Conservation (phyloP, 805 yeast species). For the Candida michaelii region DNA sequence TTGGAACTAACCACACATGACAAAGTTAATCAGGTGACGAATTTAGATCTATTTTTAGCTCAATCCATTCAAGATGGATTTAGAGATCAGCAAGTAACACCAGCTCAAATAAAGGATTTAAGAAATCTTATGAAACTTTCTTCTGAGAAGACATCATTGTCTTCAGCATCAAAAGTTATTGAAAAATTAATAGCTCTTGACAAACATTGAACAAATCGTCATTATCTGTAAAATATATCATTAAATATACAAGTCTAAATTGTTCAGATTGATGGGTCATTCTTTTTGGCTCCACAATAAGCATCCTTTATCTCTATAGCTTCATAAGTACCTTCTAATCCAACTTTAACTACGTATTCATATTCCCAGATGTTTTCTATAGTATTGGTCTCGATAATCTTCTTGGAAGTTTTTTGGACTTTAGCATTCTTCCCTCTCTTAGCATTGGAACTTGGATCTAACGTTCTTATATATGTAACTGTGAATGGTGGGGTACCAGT, state of each 20-base stretch:
- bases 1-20: conserved; percentile 68
- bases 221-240: neutral
- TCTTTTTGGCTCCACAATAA: conserved; percentile 50
- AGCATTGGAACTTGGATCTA: conserved; percentile 29
- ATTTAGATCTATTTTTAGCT: conserved; percentile 60
- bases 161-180: conserved; percentile 6
- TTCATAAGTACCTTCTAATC: conserved; percentile 90
- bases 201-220: neutral
- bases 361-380: conserved; percentile 70
- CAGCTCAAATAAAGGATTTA: conserved; percentile 5
- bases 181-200: conserved; percentile 3
- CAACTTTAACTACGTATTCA: conserved; percentile 71
- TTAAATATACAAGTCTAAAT: neutral
- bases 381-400: conserved; percentile 21
- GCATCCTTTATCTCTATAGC: conserved; percentile 89
- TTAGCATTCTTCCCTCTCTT: conserved; percentile 23
- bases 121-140: conserved; percentile 2
- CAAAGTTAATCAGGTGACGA: conserved; percentile 46
- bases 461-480: conserved; percentile 76
- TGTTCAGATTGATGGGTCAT: neutral
- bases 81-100: neutral
- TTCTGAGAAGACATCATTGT: conserved; percentile 1
- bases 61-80: conserved; percentile 22
- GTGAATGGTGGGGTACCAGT: conserved; percentile 90
- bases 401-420: conserved; percentile 17